phyloP scores from a whole-genome alignment of 805 yeast species.

The Priceomyces fermenticarens region DNA sequence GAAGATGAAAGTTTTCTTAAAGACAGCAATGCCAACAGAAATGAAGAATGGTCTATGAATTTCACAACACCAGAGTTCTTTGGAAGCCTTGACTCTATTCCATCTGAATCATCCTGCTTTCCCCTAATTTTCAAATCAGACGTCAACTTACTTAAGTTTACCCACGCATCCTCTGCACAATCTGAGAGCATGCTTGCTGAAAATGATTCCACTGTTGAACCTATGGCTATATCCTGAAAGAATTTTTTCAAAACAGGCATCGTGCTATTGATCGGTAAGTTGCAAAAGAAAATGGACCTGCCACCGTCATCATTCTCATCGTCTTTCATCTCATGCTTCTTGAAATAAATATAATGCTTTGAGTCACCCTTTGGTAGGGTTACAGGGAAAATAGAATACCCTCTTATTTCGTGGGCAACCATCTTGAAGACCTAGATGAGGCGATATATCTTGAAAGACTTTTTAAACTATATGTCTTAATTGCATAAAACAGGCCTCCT shows the following conservation, averaged over 20 bases:
- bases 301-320: constrained; percentile 26
- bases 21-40: constrained; percentile 60
- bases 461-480: no score
- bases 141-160: constrained; percentile 58
- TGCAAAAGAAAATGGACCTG: constrained; percentile 71
- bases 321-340: constrained; percentile 54
- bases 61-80: constrained; percentile 71
- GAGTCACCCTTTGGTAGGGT: constrained; percentile 34
- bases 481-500: no score
- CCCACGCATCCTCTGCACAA: constrained; percentile 43
- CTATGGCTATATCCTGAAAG: constrained; percentile 58
- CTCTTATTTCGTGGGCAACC: constrained; percentile 48
- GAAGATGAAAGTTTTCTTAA: constrained; percentile 48
- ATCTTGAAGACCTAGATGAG: constrained; percentile 2
- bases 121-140: constrained; percentile 42
- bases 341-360: constrained; percentile 60
- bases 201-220: constrained; percentile 57
- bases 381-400: constrained; percentile 53
- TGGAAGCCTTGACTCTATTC: constrained; percentile 49
- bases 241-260: constrained; percentile 52
- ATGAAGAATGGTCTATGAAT: constrained; percentile 68
- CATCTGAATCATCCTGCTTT: constrained; percentile 8
- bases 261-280: constrained; percentile 66
- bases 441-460: no score
- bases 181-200: constrained; percentile 34